These are phyloP conservation scores for Umbelopsis sp. DNA, from an alignment of 192 early-diverging fungal genomes.

Conservation along the genomic window DNA sequence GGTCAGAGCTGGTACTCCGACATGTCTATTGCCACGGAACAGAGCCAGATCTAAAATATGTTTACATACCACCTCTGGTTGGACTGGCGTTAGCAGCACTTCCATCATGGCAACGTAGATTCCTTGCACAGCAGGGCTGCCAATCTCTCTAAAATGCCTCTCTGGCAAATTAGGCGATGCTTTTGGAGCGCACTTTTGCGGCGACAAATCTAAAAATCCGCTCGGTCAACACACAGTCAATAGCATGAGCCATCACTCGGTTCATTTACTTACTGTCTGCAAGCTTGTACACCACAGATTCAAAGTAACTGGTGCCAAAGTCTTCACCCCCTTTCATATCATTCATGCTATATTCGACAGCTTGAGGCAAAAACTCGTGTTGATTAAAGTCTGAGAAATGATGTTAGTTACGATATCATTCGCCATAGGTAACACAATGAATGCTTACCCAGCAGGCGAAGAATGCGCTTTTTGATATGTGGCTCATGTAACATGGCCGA, in stretches of 20 bases:
- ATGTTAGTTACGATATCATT: no score
- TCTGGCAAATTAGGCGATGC: slow-evolving; percentile 50
- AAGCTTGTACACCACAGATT: slow-evolving; percentile 54
- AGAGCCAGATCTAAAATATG: slow-evolving; percentile 46
- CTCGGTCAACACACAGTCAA: not conserved
- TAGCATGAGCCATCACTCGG: not conserved
- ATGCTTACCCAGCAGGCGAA: slow-evolving; percentile 62
- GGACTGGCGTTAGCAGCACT: slow-evolving; percentile 45
- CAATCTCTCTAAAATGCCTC: slow-evolving; percentile 63
- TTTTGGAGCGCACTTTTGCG: slow-evolving; percentile 57
- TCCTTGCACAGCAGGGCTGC: slow-evolving; percentile 61
- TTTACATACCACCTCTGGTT: slow-evolving; percentile 43
- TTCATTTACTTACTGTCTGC: slow-evolving; percentile 42
- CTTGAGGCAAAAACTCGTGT: slow-evolving; percentile 44
- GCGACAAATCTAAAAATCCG: slow-evolving; percentile 41
- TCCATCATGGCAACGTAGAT: slow-evolving; percentile 56
- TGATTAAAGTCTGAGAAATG: slow-evolving; percentile 43
- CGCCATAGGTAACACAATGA: not conserved
- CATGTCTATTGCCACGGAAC: slow-evolving; percentile 39
- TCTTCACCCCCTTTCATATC: slow-evolving; percentile 31
- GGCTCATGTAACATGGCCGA: slow-evolving; percentile 64
- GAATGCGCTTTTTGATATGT: slow-evolving; percentile 53
- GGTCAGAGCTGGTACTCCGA: slow-evolving; percentile 40
- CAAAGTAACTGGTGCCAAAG: slow-evolving; percentile 56
- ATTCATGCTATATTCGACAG: slow-evolving; percentile 34